phyloP scores from a whole-genome alignment of 257 asterid genomes.

The Fraxinus excelsior region DNA sequence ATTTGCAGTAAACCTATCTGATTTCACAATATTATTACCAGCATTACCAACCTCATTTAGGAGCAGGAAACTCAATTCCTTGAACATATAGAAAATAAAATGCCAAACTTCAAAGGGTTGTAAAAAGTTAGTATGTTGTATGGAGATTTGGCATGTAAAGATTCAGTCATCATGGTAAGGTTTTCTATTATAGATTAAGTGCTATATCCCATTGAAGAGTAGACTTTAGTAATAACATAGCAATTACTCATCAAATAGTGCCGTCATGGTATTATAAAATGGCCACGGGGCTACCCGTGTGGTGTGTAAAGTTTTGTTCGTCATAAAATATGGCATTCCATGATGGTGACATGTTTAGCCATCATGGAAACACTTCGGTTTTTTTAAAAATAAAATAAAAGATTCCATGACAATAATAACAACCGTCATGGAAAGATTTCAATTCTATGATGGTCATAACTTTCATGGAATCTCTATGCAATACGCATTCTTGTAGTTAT shows the following conservation, averaged over 20 bases:
- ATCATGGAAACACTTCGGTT: background rate
- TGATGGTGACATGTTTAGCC: background rate
- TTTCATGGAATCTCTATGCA: background rate
- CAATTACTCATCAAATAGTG: background rate
- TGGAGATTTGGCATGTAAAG: background rate
- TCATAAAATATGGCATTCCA: background rate
- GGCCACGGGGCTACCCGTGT: background rate
- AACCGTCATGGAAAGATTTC: background rate
- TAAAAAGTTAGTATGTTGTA: background rate
- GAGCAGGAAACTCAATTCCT: background rate
- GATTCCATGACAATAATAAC: background rate
- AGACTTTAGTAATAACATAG: background rate
- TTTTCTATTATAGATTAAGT: background rate
- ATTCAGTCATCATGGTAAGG: background rate
- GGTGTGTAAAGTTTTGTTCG: background rate
- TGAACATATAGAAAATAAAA: background rate
- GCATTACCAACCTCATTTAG: too few species aligned
- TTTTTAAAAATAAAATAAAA: background rate
- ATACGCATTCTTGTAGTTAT: background rate
- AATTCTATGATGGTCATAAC: too few species aligned
- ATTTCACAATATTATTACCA: background rate
- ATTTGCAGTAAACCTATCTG: background rate
- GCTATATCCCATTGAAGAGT: background rate
- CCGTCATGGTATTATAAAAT: background rate
- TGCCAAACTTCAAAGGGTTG: background rate